Evolutionary conservation across 2,329 filamentous ascomycete species (phyloP), one percentile per base, ranked within the genome.

Genomic region (Chrysosphaeria jannelii): DNA sequence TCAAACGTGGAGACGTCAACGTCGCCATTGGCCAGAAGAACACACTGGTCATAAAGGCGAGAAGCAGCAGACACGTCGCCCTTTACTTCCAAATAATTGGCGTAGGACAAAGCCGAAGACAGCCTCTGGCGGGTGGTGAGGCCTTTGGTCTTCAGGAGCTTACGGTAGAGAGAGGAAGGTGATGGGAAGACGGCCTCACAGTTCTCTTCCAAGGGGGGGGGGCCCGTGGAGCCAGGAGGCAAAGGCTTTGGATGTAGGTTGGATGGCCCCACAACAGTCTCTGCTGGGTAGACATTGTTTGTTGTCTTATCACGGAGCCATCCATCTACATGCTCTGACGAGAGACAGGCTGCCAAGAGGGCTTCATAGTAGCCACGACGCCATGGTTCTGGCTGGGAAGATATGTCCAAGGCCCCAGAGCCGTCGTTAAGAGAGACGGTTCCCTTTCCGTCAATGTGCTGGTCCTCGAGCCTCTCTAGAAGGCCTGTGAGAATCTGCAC

Each of bases 61-160:
- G 23, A 29, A 8, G 32, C 32, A 1, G 27, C 27, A 3, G 21
- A 27, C 5, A 4, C 5, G 20, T 34, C 40, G 2, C 59, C 52
- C 44, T 79, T 81, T 45, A 62, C 81, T 32, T 78, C 71, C 19
- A 89, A 52, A 59, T 72, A 91, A 25, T 74, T 68, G 2, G 70
- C 81, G 39, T 79, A 89, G 2, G 67, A 68, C 20, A 90, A 47
- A 4, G 74, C 69, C 4, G 79, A 78, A 27, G 81, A 66, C 24
- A 91, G 50, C 35, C 64, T 66, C 42, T 93, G 76, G 27, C 62
- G 55, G n/a, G 60, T 53, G 1, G 59, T 67, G 35, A 93, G 74
- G 2, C 81, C 81, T 25, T 57, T 56, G 0, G 74, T 81, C 5
- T 66, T 75, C 25, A 91, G 45, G 23, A 91, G 64, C 36, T 71